Conservation (phyloP, 352 stramenopile species). For the Phytophthora fragariaefolia region DNA sequence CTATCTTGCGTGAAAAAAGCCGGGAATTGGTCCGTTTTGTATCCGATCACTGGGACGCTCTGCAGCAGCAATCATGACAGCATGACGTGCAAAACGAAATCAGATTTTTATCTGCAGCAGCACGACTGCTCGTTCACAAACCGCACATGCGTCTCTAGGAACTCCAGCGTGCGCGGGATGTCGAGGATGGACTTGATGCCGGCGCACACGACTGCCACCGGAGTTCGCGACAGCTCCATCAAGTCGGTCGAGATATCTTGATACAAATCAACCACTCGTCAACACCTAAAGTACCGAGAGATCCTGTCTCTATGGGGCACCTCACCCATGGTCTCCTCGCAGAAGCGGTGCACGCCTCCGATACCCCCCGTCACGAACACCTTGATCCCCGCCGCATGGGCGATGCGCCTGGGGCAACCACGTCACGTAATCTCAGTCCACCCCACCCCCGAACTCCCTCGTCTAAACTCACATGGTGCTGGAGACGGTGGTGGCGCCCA, state of each 20-base stretch:
- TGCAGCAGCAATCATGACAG: conserved; percentile 40
- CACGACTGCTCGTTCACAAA: neutral
- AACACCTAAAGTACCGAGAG: neutral
- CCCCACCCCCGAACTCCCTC: neutral
- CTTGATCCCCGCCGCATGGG: conserved; percentile 93
- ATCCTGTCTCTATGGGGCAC: no score
- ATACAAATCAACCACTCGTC: neutral
- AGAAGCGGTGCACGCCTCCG: conserved; percentile 97
- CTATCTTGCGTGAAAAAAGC: conserved; percentile 98
- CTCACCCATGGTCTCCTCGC: conserved; percentile 91
- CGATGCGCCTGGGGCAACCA: conserved; percentile 74
- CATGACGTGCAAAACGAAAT: conserved; percentile 5
- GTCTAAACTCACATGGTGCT: conserved; percentile 90
- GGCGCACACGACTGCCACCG: conserved; percentile 96
- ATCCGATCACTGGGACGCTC: conserved; percentile 94
- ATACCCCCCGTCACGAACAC: conserved; percentile 98
- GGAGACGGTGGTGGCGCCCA: conserved; percentile 96
- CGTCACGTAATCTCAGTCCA: neutral
- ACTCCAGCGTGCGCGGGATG: conserved; percentile 96
- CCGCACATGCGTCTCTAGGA: conserved; percentile 93
- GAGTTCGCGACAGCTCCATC: conserved; percentile 95
- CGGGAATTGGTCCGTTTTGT: conserved; percentile 95
- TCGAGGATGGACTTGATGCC: conserved; percentile 99
- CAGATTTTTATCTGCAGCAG: no score
- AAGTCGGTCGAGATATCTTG: conserved; percentile 97